A percentile compares a stretch with the other conserved stretches of the same genome.
Conservation (phyloP, 257 asterid genomes). For the Sherardia arvensis region DNA sequence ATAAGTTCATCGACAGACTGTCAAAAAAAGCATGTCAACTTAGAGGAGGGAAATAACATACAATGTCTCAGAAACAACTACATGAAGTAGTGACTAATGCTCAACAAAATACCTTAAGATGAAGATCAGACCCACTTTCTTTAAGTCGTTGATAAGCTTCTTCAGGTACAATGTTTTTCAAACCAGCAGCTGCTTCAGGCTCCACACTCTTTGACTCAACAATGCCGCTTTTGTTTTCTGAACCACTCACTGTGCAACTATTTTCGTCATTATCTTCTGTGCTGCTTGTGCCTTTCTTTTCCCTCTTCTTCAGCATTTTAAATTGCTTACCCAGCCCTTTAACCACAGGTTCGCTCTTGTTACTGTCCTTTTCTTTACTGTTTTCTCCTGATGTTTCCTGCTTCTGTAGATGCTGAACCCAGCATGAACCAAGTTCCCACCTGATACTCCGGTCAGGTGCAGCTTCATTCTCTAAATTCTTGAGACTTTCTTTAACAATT, state of each 20-base stretch:
- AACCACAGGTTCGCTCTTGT: slow-evolving; percentile 59
- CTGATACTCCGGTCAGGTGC: slow-evolving; percentile 46
- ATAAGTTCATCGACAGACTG: slow-evolving; percentile 88
- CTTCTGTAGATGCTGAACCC: slow-evolving; percentile 98
- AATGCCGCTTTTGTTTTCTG: slow-evolving; percentile 29
- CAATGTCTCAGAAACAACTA: neutral
- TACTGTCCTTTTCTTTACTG: slow-evolving; percentile 34
- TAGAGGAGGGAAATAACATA: neutral
- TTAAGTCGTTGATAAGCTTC: slow-evolving; percentile 66
- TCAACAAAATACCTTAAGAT: slow-evolving; percentile 55
- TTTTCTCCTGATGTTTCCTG: slow-evolving; percentile 48
- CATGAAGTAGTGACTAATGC: slow-evolving; percentile 2
- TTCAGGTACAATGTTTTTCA: slow-evolving; percentile 54
- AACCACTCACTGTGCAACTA: slow-evolving; percentile 27
- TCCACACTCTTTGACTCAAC: slow-evolving; percentile 26
- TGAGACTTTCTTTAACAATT: slow-evolving; percentile 57
- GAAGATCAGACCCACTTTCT: slow-evolving; percentile 71
- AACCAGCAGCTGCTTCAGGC: slow-evolving; percentile 35
- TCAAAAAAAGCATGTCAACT: slow-evolving; percentile 19
- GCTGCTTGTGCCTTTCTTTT: slow-evolving; percentile 31
- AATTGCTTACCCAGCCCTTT: slow-evolving; percentile 96
- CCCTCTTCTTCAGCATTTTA: slow-evolving; percentile 81
- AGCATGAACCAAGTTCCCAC: slow-evolving; percentile 99
- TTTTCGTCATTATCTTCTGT: slow-evolving; percentile 36
- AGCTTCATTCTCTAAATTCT: slow-evolving; percentile 32